Evolutionary conservation across 1,284 basidiomycete genomes (phyloP), one percentile per base, ranked within the genome.

Genomic region (Cutaneotrichosporon sp.): DNA sequence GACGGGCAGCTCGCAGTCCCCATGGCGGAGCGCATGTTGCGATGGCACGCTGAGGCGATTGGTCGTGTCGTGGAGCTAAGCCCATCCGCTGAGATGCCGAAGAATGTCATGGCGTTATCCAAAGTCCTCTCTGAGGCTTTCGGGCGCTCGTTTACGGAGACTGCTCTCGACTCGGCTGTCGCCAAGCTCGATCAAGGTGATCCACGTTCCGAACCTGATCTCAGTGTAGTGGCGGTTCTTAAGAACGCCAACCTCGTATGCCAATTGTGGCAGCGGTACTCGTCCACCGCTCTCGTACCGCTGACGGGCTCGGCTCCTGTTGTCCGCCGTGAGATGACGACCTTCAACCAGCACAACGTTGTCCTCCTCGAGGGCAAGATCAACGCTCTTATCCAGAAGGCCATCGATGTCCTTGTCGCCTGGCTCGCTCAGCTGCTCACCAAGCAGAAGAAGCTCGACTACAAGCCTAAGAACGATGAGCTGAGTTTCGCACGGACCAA

Each of bases 181-280:
- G 77, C 83, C 14, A 83, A 84, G 37, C 75, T 94, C 4, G 87
- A 93, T 44, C 77, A 80, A 9, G 78, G 79, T 5, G 94, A 98
- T 66, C 68, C 80, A 16, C 90, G 87, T 67, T 61, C 78, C 14
- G 90, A 94, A 69, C 92, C 92, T 0, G 87, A 81, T 61, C 76
- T 97, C n/a, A 80, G 85, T 44, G 75, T 81, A 2, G 73, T 97
- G 2, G 68, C 75, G 0, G 81, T 88, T 17, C 77, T 98, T 53
- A 82, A 81, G 58, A 79, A 81, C 1, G 83, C 87, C n/a, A 92
- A 96, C 72, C 81, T 96, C 47, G 86, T 96, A 54, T 89, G 88
- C 65, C 88, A 96, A 67, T 81, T 99, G 3, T 97, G 93, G 93
- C 96, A 98, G 71, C 88, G 91, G 71, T 99, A 98, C 74, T 84